Base-by-base conservation (phyloP, 371 early-diverging fungal genomes). In the Chytridiales sp. region DNA sequence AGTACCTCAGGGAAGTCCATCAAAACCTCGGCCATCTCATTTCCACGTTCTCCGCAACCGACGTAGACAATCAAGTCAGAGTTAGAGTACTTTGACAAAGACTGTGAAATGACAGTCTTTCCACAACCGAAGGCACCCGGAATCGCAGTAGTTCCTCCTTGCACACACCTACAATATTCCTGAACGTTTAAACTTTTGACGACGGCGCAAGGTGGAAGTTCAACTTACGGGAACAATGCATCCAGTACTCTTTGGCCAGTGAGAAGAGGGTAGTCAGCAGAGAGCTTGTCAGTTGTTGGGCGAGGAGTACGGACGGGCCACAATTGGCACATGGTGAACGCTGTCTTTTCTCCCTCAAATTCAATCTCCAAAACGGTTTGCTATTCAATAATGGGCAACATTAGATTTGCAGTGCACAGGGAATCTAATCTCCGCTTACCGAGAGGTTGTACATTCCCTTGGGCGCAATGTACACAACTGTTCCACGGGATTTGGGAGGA, bases 41-140 rank as follows among this genome's bases (percentile, higher is more conserved):
- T 99, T 60, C 99, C 99, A 74, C 99, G 91, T 79, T 99, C 99
- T 66, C 99, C 99, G 69, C 94, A 73, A 38, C 99, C 99, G 57
- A 99, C 99, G 75, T 99, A 99, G 56, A 99, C 93, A 78, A 99
- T 99, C 55, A 98, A 86, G 76, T 99, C 99, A 46, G 98, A 98
- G 87, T 99, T 99, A 67, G 99, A 98, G 81, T 98, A 99, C 78
- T 99, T 99, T 56, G 99, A 98, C 59, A 99, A 82, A 2, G 98
- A 92, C 78, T 99, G 99, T 3, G 99, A 99, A 78, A 99, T 99
- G 59, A 99, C 99, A 50, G 99, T 99, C 83, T 99, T 99, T 52
- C 99, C 99, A 79, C 99, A 99, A 38, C 99, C 99, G 77, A 99
- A 99, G 52, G 99, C 99, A 57, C 99, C 99, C 15, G 99, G 99